Percentiles rank a stretch among this genome's conserved stretches.
phyloP scores from a whole-genome alignment of 108 stramenopile genomes.

The Skeletonema marinoi region DNA sequence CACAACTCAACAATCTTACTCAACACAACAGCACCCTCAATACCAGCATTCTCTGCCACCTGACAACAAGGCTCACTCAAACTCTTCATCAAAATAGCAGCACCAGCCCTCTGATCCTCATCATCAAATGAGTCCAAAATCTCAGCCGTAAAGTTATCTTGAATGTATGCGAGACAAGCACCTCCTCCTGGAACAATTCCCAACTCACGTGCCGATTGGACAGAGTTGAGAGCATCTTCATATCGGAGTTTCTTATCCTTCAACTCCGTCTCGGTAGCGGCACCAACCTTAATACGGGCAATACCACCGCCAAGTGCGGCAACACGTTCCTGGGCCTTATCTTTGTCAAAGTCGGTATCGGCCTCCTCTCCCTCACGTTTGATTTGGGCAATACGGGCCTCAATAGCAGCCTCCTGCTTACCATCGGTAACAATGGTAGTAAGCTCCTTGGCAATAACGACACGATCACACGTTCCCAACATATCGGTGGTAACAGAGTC shows the following conservation, averaged over 20 bases:
- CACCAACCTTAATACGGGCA: conserved; percentile 97
- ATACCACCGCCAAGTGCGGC: conserved; percentile 97
- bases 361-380: conserved; percentile 82
- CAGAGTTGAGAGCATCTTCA: conserved; percentile 97
- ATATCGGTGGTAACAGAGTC: conserved; percentile 93
- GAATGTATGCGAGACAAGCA: conserved; percentile 87
- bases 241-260: conserved; percentile 99
- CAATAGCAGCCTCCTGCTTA: conserved; percentile 86
- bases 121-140: conserved; percentile 80
- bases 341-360: conserved; percentile 92
- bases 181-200: conserved; percentile 98
- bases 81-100: conserved; percentile 85
- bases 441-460: conserved; percentile 91
- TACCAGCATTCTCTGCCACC: conserved; percentile 94
- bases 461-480: conserved; percentile 93
- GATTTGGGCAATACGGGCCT: conserved; percentile 90
- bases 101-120: conserved; percentile 91
- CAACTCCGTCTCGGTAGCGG: conserved; percentile 97
- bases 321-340: conserved; percentile 93
- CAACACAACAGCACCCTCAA: conserved; percentile 96
- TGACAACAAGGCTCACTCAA: conserved; percentile 89
- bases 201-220: conserved; percentile 88
- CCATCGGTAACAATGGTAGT: conserved; percentile 97
- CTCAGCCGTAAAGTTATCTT: conserved; percentile 62
- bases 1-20: conserved; percentile 84